Base-by-base conservation (phyloP, 495 filamentous ascomycete genomes). In the Talaromyces adpressus region DNA sequence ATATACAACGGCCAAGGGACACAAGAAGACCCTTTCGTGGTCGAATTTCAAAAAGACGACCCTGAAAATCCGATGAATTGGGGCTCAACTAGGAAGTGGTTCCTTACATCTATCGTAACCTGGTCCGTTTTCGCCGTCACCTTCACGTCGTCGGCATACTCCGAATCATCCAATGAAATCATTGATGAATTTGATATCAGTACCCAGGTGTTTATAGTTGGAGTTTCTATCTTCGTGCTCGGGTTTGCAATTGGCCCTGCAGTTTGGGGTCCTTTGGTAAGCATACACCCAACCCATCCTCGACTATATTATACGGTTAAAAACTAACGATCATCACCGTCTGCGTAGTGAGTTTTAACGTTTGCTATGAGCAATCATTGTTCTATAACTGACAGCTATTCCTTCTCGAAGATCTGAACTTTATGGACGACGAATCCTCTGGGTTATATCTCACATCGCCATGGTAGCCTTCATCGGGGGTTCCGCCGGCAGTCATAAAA, bases 11-110 rank as follows among this genome's bases (percentile, higher is more conserved):
- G 60, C 41, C 22, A 62, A n/a, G 89, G 88, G 53, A 91, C 87
- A 3, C 70, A 79, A 30, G 81, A 85, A 4, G 82, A 87, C 39
- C 89, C 88, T 2, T 91, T 83, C 64, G 67, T 89, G n/a, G 86
- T 91, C 63, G 82, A 85, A 32, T 91, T 84, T 67, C 77, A 88
- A 0, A 79, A 81, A 11, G 68, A 84, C 30, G 89, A 91, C 70
- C 73, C 78, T 1, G 75, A 80, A 59, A 85, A 91, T 70, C 84
- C 87, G 1, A 82, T 87, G 79, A 74, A 72, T 18, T 90, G 62
- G 61, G 22, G 20, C 6, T 16, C n/a, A 36, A 18, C 25, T 9
- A 7, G 64, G 25, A 70, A 70, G 49, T 71, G 68, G 68, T 52
- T 64, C 12, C 65, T 71, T 52, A 62, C 68, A 6, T 29, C 39